Evolutionary conservation across 1,284 basidiomycete species (phyloP).

Genomic region (Marasmius oreades): DNA sequence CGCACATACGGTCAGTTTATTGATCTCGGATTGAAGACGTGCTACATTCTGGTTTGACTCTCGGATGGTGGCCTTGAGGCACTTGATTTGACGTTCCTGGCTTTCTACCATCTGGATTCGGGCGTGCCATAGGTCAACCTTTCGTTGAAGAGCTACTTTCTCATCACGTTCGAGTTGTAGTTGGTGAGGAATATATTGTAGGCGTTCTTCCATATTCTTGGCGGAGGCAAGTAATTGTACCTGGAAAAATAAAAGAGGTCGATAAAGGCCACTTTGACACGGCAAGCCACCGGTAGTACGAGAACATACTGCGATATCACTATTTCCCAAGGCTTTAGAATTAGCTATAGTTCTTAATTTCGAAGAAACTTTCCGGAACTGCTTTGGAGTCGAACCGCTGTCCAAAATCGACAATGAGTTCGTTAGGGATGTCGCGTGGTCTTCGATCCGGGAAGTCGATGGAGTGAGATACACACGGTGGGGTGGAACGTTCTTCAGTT

Average conservation of each 20-base stretch:
- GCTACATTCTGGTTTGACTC: background rate
- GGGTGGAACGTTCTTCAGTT: background rate
- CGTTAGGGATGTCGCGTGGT: conserved; percentile 2
- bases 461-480: conserved; percentile 10
- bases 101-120: background rate
- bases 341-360: background rate
- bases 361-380: background rate
- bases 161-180: conserved; percentile 12
- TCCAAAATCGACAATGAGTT: background rate
- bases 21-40: background rate
- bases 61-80: conserved; percentile 5
- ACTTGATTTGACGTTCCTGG: background rate
- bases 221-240: conserved; percentile 4
- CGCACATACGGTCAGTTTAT: background rate
- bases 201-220: conserved; percentile 8
- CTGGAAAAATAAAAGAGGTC: background rate
- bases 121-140: conserved; percentile 10
- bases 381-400: background rate
- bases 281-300: too few relatives aligned
- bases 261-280: too few relatives aligned
- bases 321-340: background rate
- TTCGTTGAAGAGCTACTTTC: conserved; percentile 8
- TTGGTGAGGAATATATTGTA: conserved; percentile 1
- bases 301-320: conserved; percentile 5
- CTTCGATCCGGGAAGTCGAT: conserved; percentile 1